Base-by-base conservation (phyloP, 495 filamentous ascomycete species). In the Talaromyces ruber region DNA sequence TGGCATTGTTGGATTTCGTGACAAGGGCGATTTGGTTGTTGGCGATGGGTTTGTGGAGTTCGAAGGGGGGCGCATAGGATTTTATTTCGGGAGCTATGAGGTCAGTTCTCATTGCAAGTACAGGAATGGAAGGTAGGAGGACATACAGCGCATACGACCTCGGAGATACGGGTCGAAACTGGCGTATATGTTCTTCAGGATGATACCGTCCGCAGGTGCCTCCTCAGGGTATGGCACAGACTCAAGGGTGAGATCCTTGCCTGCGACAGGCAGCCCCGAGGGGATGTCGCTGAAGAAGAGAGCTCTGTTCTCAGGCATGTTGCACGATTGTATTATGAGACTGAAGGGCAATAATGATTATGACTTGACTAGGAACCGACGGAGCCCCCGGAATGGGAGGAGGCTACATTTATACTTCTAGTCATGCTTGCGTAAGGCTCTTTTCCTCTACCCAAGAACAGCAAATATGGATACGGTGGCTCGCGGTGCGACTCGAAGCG, bases 91-190 rank as follows among this genome's bases (percentile, higher is more conserved):
- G 65, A 37, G 68, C 57, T 60, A 12, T n/a, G 24, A 4, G 24
- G 29, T 57, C n/a, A 57, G 54, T 18, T 12, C 21, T 57, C n/a
- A n/a, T n/a, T n/a, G n/a, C n/a, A n/a, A n/a, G 2, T 60, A 7
- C n/a, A 12, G 43, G 50, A 30, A 18, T 30, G 26, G 21, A 7
- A 29, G 39, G 1, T 25, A 12, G 11, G 25, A 45, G 43, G 28
- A 47, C 59, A 6, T 60, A 60, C 59, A 50, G 37, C 80, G 76
- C 82, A 84, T 83, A 58, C 84, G 82, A 58, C 90, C 90, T 29
- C 93, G 88, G 75, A 88, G 86, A 79, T 96, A 96, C 7, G 93
- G 93, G 76, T 97, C 93, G 73, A 88, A 90, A 62, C 91, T 95
- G 72, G 86, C 80, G 70, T 88, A 91, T 70, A 89, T 82, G 63